phyloP scores from a whole-genome alignment of 2,329 filamentous ascomycete genomes.

The Pestalotiopsis sp. region DNA sequence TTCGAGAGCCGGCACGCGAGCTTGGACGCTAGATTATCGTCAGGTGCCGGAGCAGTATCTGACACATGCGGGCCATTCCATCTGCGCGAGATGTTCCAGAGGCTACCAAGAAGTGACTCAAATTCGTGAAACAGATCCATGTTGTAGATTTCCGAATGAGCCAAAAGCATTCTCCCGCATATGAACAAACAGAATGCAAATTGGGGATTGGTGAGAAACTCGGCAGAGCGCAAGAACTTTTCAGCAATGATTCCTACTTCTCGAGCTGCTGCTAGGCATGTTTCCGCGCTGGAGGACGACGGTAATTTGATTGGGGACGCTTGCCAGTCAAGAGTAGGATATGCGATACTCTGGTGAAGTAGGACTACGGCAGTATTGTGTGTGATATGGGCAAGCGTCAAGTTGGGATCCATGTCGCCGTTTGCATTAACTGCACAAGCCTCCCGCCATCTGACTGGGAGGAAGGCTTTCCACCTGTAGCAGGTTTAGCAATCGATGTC shows the following conservation, averaged over 20 bases:
- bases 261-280: conserved; percentile 46
- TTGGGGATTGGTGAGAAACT: conserved; percentile 35
- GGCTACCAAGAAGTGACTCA: conserved; percentile 33
- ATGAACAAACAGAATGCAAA: conserved; percentile 51
- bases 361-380: conserved; percentile 54
- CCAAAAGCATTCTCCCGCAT: conserved; percentile 44
- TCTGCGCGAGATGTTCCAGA: conserved; percentile 38
- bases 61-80: conserved; percentile 33
- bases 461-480: conserved; percentile 43
- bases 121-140: conserved; percentile 31
- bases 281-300: conserved; percentile 48
- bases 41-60: neutral
- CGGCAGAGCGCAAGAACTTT: conserved; percentile 46
- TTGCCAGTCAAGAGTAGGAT: conserved; percentile 36
- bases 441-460: conserved; percentile 41
- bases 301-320: conserved; percentile 39
- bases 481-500: neutral
- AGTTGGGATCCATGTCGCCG: conserved; percentile 48
- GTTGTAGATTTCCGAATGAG: conserved; percentile 35
- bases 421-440: conserved; percentile 30
- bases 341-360: conserved; percentile 51
- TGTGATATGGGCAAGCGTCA: conserved; percentile 50
- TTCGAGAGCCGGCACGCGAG: conserved; percentile 33
- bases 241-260: conserved; percentile 48
- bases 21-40: conserved; percentile 36